Evolutionary conservation across 768 basidiomycete genomes (phyloP).

Genomic region (Hypholoma fasciculare): DNA sequence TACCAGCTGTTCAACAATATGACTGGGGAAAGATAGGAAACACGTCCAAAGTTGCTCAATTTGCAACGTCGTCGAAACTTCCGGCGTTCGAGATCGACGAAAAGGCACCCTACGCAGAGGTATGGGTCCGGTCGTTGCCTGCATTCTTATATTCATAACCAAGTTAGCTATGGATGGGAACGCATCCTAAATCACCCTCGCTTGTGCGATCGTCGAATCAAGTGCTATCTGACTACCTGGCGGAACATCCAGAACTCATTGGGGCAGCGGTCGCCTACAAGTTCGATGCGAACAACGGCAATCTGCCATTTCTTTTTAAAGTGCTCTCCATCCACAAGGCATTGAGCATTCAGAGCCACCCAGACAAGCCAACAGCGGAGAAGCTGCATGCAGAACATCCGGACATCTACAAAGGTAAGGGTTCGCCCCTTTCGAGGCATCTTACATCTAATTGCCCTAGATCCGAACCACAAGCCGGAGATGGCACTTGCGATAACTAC

Average conservation of each 20-base stretch:
- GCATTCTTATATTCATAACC: background rate
- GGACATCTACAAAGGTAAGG: conserved; percentile 73
- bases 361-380: conserved; percentile 77
- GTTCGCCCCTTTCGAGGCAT: background rate
- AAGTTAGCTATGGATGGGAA: conserved; percentile 96
- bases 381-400: conserved; percentile 66
- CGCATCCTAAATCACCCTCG: conserved; percentile 73
- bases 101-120: conserved; percentile 89
- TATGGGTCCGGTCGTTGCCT: conserved; percentile 33
- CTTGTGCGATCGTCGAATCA: conserved; percentile 33
- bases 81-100: conserved; percentile 71
- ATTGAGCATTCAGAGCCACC: conserved; percentile 76
- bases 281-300: conserved; percentile 58
- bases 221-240: conserved; percentile 59
- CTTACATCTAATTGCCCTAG: conserved; percentile 34
- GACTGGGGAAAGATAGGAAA: conserved; percentile 48
- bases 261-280: conserved; percentile 54
- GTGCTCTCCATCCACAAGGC: conserved; percentile 89
- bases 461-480: conserved; percentile 97
- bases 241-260: conserved; percentile 55
- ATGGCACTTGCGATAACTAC: conserved; percentile 97
- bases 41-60: conserved; percentile 85
- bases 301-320: conserved; percentile 92
- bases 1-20: background rate
- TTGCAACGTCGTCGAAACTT: conserved; percentile 60